Conservation (phyloP, 2,329 filamentous ascomycete genomes). For the Chalaropsis ovoidea region DNA sequence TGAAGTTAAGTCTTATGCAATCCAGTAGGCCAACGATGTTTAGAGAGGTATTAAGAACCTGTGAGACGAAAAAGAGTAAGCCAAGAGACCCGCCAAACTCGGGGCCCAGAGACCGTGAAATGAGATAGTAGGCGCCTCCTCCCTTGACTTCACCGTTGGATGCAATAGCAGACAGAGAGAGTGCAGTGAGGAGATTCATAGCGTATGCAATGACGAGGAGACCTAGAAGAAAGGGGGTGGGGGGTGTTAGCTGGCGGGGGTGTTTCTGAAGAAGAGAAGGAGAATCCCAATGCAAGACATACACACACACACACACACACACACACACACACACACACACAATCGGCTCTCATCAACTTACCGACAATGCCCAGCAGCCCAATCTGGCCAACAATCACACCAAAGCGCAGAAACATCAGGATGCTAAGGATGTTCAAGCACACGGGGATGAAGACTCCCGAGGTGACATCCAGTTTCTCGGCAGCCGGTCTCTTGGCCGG, state of each 20-base stretch:
- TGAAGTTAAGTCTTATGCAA: conserved; percentile 68
- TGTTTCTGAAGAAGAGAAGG: neutral
- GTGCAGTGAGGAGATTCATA: conserved; percentile 72
- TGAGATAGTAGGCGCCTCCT: conserved; percentile 80
- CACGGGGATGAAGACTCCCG: conserved; percentile 78
- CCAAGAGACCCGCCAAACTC: conserved; percentile 87
- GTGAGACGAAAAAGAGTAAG: conserved; percentile 82
- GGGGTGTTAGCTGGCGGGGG: conserved; percentile 9
- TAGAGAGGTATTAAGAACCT: conserved; percentile 75
- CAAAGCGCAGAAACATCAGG: conserved; percentile 84
- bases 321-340: no score
- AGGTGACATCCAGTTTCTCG: conserved; percentile 64
- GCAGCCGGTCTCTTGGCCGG: conserved; percentile 22
- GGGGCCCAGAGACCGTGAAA: conserved; percentile 73
- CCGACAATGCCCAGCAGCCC: conserved; percentile 72
- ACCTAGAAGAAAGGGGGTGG: conserved; percentile 36
- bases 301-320: no score
- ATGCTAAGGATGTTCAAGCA: conserved; percentile 82
- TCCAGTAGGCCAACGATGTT: conserved; percentile 80
- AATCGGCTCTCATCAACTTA: conserved; percentile 33
- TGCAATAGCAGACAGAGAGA: conserved; percentile 80
- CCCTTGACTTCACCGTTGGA: conserved; percentile 83
- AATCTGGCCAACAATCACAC: conserved; percentile 69
- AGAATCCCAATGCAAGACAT: neutral
- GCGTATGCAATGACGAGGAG: conserved; percentile 66